Conservation (phyloP, 352 stramenopile genomes). For the Phytophthora sp. region DNA sequence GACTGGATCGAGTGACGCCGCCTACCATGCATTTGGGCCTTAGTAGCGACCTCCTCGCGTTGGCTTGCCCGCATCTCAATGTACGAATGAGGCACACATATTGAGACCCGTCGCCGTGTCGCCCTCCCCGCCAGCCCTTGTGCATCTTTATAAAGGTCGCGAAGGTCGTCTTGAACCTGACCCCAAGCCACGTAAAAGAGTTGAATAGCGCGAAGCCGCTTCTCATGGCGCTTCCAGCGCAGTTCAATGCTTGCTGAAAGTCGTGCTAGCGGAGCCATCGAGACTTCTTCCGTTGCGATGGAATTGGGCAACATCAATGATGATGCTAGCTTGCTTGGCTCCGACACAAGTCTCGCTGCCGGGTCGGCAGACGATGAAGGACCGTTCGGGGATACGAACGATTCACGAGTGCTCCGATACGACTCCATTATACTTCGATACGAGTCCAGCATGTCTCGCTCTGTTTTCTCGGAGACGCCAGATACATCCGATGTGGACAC, state of each 20-base stretch:
- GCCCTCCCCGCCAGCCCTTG: background rate
- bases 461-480: background rate
- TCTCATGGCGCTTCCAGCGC: conserved; percentile 49
- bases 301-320: background rate
- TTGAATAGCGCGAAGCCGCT: conserved; percentile 48
- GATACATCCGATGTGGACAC: conserved; percentile 20
- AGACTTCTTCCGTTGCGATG: background rate
- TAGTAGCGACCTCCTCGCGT: background rate
- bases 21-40: background rate
- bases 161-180: conserved; percentile 26
- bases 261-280: background rate
- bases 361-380: background rate
- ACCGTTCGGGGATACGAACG: background rate
- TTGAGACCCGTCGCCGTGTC: conserved; percentile 35
- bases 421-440: conserved; percentile 17
- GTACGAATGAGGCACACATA: conserved; percentile 34
- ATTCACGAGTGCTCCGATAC: conserved; percentile 10
- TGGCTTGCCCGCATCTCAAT: conserved; percentile 13
- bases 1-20: conserved; percentile 48
- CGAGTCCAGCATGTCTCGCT: conserved; percentile 16
- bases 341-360: too few species aligned
- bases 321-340: background rate
- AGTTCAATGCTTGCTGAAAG: conserved; percentile 37
- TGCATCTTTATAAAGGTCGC: background rate
- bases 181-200: conserved; percentile 35